Evolutionary conservation across 306 rosid genomes (phyloP).

Genomic region (Castanospermum australe): DNA sequence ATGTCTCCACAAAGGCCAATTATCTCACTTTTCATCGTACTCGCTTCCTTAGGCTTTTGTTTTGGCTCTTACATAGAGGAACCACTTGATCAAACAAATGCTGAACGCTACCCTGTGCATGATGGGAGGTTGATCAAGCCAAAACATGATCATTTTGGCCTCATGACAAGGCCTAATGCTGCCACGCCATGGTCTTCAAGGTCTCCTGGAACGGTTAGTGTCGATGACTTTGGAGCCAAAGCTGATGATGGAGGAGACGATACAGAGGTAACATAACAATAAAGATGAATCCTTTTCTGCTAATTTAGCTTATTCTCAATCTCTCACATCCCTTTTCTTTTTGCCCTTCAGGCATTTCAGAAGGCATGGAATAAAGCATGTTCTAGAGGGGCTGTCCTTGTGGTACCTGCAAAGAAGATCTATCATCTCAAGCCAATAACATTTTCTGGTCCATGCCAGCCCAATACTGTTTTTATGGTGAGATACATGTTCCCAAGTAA

Average conservation of each 20-base stretch:
- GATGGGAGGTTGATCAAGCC: constrained; percentile 41
- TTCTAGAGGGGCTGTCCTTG: constrained; percentile 40
- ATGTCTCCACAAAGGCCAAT: constrained; percentile 30
- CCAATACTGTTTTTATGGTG: constrained; percentile 59
- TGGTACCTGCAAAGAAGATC: constrained; percentile 52
- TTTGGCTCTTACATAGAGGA: constrained; percentile 23
- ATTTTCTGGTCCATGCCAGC: constrained; percentile 83
- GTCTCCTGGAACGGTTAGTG: constrained; percentile 35
- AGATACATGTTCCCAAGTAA: constrained; percentile 13
- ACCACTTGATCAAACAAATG: constrained; percentile 8
- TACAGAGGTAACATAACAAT: constrained; percentile 47
- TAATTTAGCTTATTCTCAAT: neutral
- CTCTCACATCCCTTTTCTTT: neutral
- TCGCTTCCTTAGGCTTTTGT: constrained; percentile 32
- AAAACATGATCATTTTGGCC: constrained; percentile 36
- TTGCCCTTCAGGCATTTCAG: constrained; percentile 53
- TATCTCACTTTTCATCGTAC: constrained; percentile 13
- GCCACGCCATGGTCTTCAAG: constrained; percentile 3
- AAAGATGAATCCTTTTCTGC: neutral
- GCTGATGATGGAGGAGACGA: constrained; percentile 61
- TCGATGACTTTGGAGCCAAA: constrained; percentile 74
- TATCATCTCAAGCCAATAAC: constrained; percentile 64
- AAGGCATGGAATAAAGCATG: constrained; percentile 82
- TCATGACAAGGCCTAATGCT: constrained; percentile 14
- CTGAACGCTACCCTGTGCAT: constrained; percentile 7